These are phyloP conservation scores for Pseudodiploospora longispora DNA, from an alignment of 2,329 filamentous ascomycete species.

Conservation along the genomic window DNA sequence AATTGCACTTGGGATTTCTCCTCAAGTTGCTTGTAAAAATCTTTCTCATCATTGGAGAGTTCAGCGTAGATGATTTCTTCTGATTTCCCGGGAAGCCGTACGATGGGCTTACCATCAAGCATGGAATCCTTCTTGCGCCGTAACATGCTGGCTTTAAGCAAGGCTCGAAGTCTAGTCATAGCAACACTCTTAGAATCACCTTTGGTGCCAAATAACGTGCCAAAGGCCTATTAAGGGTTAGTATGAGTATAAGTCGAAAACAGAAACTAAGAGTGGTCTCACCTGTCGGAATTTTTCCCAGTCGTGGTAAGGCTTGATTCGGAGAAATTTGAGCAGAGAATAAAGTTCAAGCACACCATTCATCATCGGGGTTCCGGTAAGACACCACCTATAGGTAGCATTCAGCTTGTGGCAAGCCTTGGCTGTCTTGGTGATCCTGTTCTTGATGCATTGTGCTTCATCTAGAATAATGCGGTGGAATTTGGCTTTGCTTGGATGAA, in stretches of 20 bases:
- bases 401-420: slow-evolving; percentile 58
- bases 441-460: slow-evolving; percentile 79
- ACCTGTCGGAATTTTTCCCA: slow-evolving; percentile 53
- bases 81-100: slow-evolving; percentile 66
- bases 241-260: slow-evolving; percentile 5
- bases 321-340: slow-evolving; percentile 68
- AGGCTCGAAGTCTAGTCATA: slow-evolving; percentile 63
- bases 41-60: slow-evolving; percentile 63
- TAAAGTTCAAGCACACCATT: slow-evolving; percentile 73
- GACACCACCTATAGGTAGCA: slow-evolving; percentile 67
- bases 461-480: slow-evolving; percentile 81
- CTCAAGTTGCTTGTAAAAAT: slow-evolving; percentile 72
- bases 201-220: slow-evolving; percentile 25
- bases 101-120: slow-evolving; percentile 73
- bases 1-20: slow-evolving; percentile 59
- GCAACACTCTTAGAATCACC: slow-evolving; percentile 50
- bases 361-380: slow-evolving; percentile 85
- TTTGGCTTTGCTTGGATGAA: slow-evolving; percentile 50
- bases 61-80: slow-evolving; percentile 70
- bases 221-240: slow-evolving; percentile 29
- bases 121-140: slow-evolving; percentile 72
- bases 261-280: slow-evolving; percentile 14
- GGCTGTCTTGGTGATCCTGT: slow-evolving; percentile 63
- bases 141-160: slow-evolving; percentile 74
- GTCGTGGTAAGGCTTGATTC: slow-evolving; percentile 65